Conservation (phyloP, 768 basidiomycete species). For the Lyophyllum decastes region DNA sequence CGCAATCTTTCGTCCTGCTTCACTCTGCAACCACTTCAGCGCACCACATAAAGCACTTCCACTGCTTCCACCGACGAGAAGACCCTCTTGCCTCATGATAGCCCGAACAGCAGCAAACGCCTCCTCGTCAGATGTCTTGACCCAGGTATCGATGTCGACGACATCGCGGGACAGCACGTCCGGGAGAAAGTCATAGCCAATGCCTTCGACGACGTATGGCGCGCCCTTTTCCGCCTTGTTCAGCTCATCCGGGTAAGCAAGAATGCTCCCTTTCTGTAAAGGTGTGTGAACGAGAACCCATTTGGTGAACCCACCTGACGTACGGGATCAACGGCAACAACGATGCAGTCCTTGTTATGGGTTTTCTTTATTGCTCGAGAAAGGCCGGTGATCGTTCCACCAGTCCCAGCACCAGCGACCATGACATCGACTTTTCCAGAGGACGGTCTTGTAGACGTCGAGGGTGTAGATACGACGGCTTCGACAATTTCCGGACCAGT, state of each 20-base stretch:
- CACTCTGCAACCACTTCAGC: constrained; percentile 73
- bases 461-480: constrained; percentile 67
- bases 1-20: constrained; percentile 63
- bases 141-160: constrained; percentile 70
- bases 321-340: constrained; percentile 93
- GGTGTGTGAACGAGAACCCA: constrained; percentile 5
- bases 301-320: constrained; percentile 22
- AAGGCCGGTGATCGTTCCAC: constrained; percentile 91
- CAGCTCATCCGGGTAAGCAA: constrained; percentile 69
- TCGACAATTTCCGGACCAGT: constrained; percentile 94
- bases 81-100: constrained; percentile 83
- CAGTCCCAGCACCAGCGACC: constrained; percentile 89
- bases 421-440: constrained; percentile 80
- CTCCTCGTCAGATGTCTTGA: constrained; percentile 83
- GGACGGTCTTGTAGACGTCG: constrained; percentile 56
- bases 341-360: constrained; percentile 70
- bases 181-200: constrained; percentile 93
- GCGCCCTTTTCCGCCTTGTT: constrained; percentile 53
- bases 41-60: constrained; percentile 84
- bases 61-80: constrained; percentile 92
- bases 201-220: constrained; percentile 89
- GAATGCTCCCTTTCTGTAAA: constrained; percentile 81
- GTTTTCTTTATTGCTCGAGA: constrained; percentile 77
- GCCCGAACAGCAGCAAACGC: constrained; percentile 74
- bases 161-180: constrained; percentile 74